Base-by-base conservation (phyloP, 257 asterid genomes). In the Oldenlandia corymbosa region DNA sequence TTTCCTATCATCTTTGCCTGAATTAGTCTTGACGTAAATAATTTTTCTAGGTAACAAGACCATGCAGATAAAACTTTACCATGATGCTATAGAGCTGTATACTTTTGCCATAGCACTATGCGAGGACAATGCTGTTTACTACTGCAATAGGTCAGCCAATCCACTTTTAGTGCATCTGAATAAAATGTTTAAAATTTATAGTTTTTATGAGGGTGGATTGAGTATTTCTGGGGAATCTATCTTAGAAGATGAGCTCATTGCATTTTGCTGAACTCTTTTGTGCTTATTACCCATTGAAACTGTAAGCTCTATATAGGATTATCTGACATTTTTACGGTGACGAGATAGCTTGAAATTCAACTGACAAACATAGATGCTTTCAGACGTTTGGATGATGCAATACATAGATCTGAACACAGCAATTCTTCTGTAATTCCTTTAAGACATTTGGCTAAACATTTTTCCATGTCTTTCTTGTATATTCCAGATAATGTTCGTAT, bases 101-200 rank as follows among this genome's bases (percentile, higher is more conserved):
- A 80, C 94, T 58, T 74, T 83, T 77, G 91, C 95, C 49, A 74
- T 81, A 68, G 91, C 94, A 42, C 75, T 90, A 45, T 71, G 79
- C 69, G 88, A 72, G 68, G 84, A 81, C 72, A 87, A 87, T 80
- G 95, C 88, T 67, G 94, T 90, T 73, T 90, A 90, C 75, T 83
- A 76, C 69, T 81, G 97, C 83, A 90, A 85, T 85, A 87, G 95
- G 97, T 90, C 27, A 39, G 57, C 50, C 65, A 4, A 64, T 57
- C 64, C 53, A 36, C 51, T 45, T 37, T 21, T 66, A 24, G 32
- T 50, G 34, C 37, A 50, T 20, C 46, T 42, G 27, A 10, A 42
- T 42, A 34, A 32, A n/a, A n/a, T 32, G 34, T 17, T 16, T 60
- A 52, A 26, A 0, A 39, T 8, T 11, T 3, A 1, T 21, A 5